Evolutionary conservation across 495 filamentous ascomycete species (phyloP).

Genomic region (Corynascus novoguineensis): DNA sequence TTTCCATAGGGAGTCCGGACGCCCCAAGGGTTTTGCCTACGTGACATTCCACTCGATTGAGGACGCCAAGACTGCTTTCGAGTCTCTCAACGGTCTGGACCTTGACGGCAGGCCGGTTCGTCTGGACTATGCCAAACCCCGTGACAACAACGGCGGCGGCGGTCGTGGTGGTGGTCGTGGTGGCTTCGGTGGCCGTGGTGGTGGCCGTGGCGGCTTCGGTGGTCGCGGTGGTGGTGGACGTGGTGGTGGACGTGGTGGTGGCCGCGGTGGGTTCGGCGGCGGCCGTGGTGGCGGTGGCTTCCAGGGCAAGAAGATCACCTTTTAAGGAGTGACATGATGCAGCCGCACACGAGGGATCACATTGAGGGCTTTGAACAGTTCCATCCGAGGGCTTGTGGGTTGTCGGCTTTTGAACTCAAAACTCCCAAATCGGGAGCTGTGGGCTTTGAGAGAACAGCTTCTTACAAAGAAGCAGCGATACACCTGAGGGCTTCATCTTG

Average conservation of each 20-base stretch:
- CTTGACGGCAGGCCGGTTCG: conserved; percentile 74
- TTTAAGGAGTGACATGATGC: conserved; percentile 45
- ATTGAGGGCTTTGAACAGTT: conserved; percentile 38
- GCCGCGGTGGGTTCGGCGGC: conserved; percentile 30
- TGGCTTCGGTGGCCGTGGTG: conserved; percentile 45
- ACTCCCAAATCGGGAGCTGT: conserved; percentile 33
- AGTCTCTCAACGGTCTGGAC: conserved; percentile 66
- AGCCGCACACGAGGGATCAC: conserved; percentile 36
- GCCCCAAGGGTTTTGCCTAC: conserved; percentile 93
- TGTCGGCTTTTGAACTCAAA: conserved; percentile 46
- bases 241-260: conserved; percentile 45
- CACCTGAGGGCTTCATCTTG: conserved; percentile 41
- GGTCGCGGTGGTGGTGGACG: conserved; percentile 50
- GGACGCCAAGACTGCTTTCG: conserved; percentile 73
- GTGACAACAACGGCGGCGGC: conserved; percentile 54
- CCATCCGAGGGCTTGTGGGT: conserved; percentile 46
- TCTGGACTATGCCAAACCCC: conserved; percentile 82
- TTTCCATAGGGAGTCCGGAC: conserved; percentile 61
- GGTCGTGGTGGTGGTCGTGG: conserved; percentile 43
- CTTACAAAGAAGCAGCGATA: conserved; percentile 40
- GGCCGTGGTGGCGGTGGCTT: conserved; percentile 55
- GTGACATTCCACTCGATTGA: conserved; percentile 79
- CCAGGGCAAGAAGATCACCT: conserved; percentile 87
- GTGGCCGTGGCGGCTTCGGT: conserved; percentile 48
- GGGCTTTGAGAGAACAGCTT: conserved; percentile 46